These are phyloP conservation scores for Coemansia javaensis DNA, from an alignment of 192 early-diverging fungal genomes.

Conservation along the genomic window DNA sequence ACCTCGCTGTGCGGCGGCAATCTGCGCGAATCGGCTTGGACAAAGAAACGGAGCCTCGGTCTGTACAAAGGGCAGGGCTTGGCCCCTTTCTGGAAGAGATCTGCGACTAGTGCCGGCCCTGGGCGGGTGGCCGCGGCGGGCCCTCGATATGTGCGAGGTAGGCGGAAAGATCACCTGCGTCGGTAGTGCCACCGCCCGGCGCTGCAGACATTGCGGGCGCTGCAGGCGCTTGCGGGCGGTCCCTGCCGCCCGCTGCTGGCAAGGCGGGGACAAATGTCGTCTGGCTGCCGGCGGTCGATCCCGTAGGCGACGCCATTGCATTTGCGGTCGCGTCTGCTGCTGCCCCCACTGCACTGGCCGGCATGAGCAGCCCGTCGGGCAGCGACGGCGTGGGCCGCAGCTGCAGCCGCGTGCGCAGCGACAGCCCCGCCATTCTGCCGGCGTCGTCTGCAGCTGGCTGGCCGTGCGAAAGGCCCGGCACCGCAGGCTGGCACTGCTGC, in stretches of 20 bases:
- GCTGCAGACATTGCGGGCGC: no score
- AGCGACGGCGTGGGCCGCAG: constrained; percentile 32
- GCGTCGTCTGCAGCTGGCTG: not conserved
- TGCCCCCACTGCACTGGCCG: no score
- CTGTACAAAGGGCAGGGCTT: no score
- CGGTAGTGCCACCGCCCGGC: constrained; percentile 7
- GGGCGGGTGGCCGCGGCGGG: constrained; percentile 5
- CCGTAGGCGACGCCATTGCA: constrained; percentile 6
- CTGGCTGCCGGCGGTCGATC: not conserved
- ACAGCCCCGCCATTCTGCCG: constrained; percentile 13
- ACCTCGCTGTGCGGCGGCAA: no score
- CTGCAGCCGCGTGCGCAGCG: constrained; percentile 12
- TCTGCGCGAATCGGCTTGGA: no score
- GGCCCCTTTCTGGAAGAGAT: no score
- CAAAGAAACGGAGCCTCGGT: no score
- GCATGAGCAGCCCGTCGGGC: constrained; percentile 21
- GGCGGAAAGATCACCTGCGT: constrained; percentile 33
- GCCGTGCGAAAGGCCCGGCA: not conserved
- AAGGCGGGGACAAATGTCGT: not conserved
- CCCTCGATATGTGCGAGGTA: constrained; percentile 36
- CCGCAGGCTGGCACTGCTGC: no score
- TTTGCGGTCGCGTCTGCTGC: no score
- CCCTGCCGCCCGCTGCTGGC: not conserved
- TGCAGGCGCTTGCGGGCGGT: not conserved
- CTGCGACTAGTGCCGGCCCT: not conserved